Base-by-base conservation (phyloP, 2,329 filamentous ascomycete species). In the Chrysosphaeria jannelii region DNA sequence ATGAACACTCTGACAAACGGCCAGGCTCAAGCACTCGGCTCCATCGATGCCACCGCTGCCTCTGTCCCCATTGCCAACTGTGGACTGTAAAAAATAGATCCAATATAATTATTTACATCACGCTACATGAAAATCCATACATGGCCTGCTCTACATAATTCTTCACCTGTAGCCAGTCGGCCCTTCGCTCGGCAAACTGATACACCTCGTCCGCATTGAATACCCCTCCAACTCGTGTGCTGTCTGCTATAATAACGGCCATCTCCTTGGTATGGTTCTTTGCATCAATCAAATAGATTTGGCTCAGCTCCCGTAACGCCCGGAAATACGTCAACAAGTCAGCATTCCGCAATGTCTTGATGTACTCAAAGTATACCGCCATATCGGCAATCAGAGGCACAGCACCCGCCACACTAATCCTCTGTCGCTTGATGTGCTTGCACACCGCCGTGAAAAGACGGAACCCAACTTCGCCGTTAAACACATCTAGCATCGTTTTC, bases 401-500 rank as follows among this genome's bases (percentile, higher is more conserved):
- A 11, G 85, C 75, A 26, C 85, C 85, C 29, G 76, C 68, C 13
- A 76, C 74, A 39, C 69, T 81, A 44, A 97, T 62, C 26, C 85
- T 68, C 50, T 93, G 85, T 7, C 81, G 70, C 50, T 97, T 97
- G 33, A 97, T 58, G 45, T 97, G 85, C 47, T 97, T 97, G 55
- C 81, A 91, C 23, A 97, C 53, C 10, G 75, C 71, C 11, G 70
- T 66, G 46, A 93, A 97, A 24, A 97, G 57, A 13, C 85, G 70
- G 31, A 91, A 58, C 1, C 85, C 85, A 13, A 97, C 81, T 47
- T 97, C 85, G 44, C 85, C 76, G 42, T 90, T 91, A 53, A 97
- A 97, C 9, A 97, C 85, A 39, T 97, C 85, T 13, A 97, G 65
- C 56, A 90, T 89, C 30, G 75, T 81, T 51, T 97, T 97, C 41